Evolutionary conservation across 2,329 filamentous ascomycete species (phyloP), one percentile per base, ranked within the genome.

Genomic region (Xylaria sp.): DNA sequence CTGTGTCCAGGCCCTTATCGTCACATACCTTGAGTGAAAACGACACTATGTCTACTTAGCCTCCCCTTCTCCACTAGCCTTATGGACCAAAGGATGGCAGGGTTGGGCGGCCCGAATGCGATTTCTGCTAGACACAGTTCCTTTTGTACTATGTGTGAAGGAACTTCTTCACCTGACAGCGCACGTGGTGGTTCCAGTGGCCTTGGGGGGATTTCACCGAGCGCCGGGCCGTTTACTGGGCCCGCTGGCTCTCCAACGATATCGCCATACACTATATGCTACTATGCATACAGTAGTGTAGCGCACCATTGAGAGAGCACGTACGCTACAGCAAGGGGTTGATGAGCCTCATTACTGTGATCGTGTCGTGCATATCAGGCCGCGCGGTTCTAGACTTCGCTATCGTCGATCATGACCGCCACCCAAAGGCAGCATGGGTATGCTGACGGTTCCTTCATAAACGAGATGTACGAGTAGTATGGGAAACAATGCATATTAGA

Each of bases 211-310:
- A 72, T 62, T 69, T 69, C 68, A 70, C 68, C 68, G 68, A 70
- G 68, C 57, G 60, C 69, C 70, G 65, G 70, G 37, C 65, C 70
- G 63, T 66, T 71, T 72, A 51, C n/a, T 35, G 42, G 51, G 51
- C 63, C 58, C 42, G 21, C 51, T 65, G 48, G 47, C 40, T 47
- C 60, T 35, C 18, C 18, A n/a, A 37, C 48, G 44, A 47, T 55
- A 55, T 55, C 25, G 40, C 60, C 40, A 35, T 58, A 23, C 23
- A 16, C 48, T 53, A 53, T 29, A 32, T n/a, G 27, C 3, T 18
- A 53, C 27, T 53, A 32, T n/a, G 27, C 27, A 53, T 35, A 35
- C 50, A 29, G 50, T 53, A 53, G 50, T 16, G 50, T n/a, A 53
- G 50, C 8, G 18, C 29, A n/a, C 21, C 16, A 53, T 25, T 6